These are phyloP conservation scores for Trichoderma gracile DNA, from an alignment of 2,329 filamentous ascomycete species.

Conservation along the genomic window DNA sequence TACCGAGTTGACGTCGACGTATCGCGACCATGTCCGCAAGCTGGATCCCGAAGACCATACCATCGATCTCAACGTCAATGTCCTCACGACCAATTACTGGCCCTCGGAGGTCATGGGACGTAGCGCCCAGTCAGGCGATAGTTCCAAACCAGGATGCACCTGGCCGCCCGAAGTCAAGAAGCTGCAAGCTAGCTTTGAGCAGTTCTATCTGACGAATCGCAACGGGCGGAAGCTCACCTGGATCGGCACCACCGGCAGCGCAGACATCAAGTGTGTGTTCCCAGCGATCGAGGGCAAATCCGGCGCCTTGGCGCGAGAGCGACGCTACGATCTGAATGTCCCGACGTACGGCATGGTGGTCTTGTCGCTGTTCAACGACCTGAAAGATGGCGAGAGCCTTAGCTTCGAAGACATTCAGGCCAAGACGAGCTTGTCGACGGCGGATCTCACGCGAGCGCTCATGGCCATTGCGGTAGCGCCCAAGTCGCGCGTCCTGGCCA, in stretches of 20 bases:
- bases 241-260: conserved; percentile 70
- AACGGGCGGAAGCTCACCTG: conserved; percentile 88
- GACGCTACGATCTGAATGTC: conserved; percentile 86
- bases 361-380: conserved; percentile 83
- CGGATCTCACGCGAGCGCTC: conserved; percentile 74
- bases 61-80: conserved; percentile 78
- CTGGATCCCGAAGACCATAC: conserved; percentile 51
- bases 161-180: conserved; percentile 74
- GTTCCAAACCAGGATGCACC: conserved; percentile 54
- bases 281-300: conserved; percentile 71
- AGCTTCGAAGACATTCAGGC: conserved; percentile 78
- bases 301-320: conserved; percentile 59
- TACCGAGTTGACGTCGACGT: conserved; percentile 75
- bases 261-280: conserved; percentile 81
- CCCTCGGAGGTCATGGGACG: conserved; percentile 83
- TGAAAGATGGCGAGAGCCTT: conserved; percentile 54
- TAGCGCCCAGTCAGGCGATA: conserved; percentile 52
- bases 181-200: conserved; percentile 81
- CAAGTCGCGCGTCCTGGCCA: conserved; percentile 78
- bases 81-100: conserved; percentile 94
- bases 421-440: conserved; percentile 72
- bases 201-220: conserved; percentile 84
- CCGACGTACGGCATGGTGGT: conserved; percentile 92
- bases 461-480: conserved; percentile 80
- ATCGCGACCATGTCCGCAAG: conserved; percentile 65